Evolutionary conservation across 208 protist genomes (phyloP).

Genomic region (Lotmaria passim): DNA sequence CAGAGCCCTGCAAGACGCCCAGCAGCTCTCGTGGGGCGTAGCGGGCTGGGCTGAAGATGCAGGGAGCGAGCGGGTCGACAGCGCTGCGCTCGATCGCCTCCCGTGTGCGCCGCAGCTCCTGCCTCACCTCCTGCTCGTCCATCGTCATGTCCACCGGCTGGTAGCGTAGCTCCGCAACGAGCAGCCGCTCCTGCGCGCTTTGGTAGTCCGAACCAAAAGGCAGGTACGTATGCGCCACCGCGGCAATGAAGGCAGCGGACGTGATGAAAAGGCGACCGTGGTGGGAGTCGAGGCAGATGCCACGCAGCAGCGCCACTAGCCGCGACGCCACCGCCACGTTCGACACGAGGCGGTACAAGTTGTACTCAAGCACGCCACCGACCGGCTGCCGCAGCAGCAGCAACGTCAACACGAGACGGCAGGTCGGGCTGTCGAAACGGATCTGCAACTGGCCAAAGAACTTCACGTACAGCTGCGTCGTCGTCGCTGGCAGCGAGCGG

Average conservation of each 20-base stretch:
- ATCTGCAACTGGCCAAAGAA: constrained; percentile 62
- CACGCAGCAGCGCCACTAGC: constrained; percentile 72
- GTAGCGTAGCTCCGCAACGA: constrained; percentile 73
- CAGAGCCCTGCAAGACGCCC: constrained; percentile 61
- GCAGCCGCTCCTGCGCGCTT: constrained; percentile 50
- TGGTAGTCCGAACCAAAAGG: constrained; percentile 44
- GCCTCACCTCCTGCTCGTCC: constrained; percentile 34
- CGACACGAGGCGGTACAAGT: constrained; percentile 76
- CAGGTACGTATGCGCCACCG: constrained; percentile 60
- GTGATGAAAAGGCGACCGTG: constrained; percentile 48
- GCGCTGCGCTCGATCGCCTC: constrained; percentile 53
- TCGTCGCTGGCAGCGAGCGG: constrained; percentile 57
- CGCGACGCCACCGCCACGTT: constrained; percentile 76
- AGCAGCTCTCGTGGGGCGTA: constrained; percentile 71
- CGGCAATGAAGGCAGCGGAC: constrained; percentile 55
- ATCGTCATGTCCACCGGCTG: constrained; percentile 40
- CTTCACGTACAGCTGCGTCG: constrained; percentile 52
- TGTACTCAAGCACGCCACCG: constrained; percentile 82
- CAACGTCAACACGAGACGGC: constrained; percentile 62
- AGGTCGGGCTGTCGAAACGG: constrained; percentile 54
- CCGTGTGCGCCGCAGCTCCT: constrained; percentile 38
- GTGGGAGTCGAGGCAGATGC: constrained; percentile 59
- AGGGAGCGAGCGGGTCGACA: constrained; percentile 23
- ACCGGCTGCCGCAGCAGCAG: constrained; percentile 60
- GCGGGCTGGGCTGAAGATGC: constrained; percentile 50